These are phyloP conservation scores for Schizosaccharomyces versatilis DNA, from an alignment of 1,139 yeast genomes.

Conservation along the genomic window DNA sequence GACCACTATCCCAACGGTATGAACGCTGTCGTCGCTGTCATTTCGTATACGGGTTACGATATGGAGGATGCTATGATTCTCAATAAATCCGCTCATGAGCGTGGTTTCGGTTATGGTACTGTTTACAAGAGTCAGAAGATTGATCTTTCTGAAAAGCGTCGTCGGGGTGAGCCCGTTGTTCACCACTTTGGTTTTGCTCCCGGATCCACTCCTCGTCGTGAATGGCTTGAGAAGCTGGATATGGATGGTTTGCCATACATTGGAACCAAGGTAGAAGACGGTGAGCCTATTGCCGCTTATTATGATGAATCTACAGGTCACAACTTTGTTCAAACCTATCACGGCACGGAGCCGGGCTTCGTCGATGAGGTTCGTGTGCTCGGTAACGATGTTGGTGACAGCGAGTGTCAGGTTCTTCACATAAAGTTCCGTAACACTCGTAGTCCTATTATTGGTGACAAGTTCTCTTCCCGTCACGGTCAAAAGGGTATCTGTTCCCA, in stretches of 20 bases:
- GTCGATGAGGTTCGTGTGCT: conserved; percentile 84
- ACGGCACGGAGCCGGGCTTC: conserved; percentile 82
- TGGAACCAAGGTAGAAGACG: conserved; percentile 76
- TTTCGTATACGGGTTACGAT: conserved; percentile 96
- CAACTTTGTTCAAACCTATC: conserved; percentile 80
- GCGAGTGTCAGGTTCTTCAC: conserved; percentile 65
- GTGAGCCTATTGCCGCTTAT: conserved; percentile 87
- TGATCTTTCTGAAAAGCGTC: conserved; percentile 54
- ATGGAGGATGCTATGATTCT: conserved; percentile 99
- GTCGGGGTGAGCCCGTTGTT: conserved; percentile 84
- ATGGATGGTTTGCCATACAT: conserved; percentile 81
- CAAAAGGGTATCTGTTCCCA: conserved; percentile 98
- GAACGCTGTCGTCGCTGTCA: conserved; percentile 95
- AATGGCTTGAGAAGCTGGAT: conserved; percentile 73
- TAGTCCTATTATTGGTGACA: conserved; percentile 89
- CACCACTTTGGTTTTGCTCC: conserved; percentile 88
- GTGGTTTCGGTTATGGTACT: conserved; percentile 95
- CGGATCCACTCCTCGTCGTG: conserved; percentile 66
- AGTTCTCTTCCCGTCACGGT: conserved; percentile 94
- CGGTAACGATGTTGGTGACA: conserved; percentile 53
- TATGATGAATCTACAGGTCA: conserved; percentile 79
- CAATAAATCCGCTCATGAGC: conserved; percentile 87
- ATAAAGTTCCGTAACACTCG: conserved; percentile 82
- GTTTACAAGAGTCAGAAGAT: conserved; percentile 86
- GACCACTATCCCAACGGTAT: conserved; percentile 97